phyloP scores from a whole-genome alignment of 768 basidiomycete species.

The Mycena haematopus region DNA sequence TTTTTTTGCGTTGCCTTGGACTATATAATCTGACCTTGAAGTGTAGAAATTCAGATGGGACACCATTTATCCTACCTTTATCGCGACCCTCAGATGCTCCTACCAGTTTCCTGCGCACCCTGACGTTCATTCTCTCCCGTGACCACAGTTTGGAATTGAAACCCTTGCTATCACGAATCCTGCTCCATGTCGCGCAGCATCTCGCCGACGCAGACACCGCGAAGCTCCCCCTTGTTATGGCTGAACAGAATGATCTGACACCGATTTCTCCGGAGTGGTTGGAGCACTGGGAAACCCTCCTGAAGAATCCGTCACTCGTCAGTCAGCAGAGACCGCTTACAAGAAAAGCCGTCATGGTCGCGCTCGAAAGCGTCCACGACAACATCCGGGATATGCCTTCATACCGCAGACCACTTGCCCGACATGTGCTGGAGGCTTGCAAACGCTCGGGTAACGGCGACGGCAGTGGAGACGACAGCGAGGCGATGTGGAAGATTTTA shows the following conservation, averaged over 20 bases:
- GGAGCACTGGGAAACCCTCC: slow-evolving; percentile 64
- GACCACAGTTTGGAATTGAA: slow-evolving; percentile 64
- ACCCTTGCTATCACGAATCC: slow-evolving; percentile 66
- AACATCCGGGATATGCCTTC: slow-evolving; percentile 71
- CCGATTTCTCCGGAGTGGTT: slow-evolving; percentile 79
- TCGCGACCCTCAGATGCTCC: slow-evolving; percentile 60
- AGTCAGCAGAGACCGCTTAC: slow-evolving; percentile 56
- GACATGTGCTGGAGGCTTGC: slow-evolving; percentile 60
- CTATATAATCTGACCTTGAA: slow-evolving; percentile 15
- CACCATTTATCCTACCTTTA: slow-evolving; percentile 57
- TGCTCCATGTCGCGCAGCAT: slow-evolving; percentile 72
- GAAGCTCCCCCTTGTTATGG: slow-evolving; percentile 65
- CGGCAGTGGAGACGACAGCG: slow-evolving; percentile 44
- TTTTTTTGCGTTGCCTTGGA: slow-evolving; percentile 3
- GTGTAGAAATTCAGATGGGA: slow-evolving; percentile 49
- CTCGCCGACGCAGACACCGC: slow-evolving; percentile 73
- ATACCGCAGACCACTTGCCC: slow-evolving; percentile 61
- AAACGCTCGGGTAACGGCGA: slow-evolving; percentile 35
- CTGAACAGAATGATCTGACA: slow-evolving; percentile 69
- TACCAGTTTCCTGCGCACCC: slow-evolving; percentile 64
- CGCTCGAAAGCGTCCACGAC: slow-evolving; percentile 64
- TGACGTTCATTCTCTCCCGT: slow-evolving; percentile 68
- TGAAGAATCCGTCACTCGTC: slow-evolving; percentile 56
- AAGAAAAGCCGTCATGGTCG: slow-evolving; percentile 60
- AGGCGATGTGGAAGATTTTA: slow-evolving; percentile 62